Base-by-base conservation (phyloP, 306 rosid genomes). In the Quercus wislizeni region DNA sequence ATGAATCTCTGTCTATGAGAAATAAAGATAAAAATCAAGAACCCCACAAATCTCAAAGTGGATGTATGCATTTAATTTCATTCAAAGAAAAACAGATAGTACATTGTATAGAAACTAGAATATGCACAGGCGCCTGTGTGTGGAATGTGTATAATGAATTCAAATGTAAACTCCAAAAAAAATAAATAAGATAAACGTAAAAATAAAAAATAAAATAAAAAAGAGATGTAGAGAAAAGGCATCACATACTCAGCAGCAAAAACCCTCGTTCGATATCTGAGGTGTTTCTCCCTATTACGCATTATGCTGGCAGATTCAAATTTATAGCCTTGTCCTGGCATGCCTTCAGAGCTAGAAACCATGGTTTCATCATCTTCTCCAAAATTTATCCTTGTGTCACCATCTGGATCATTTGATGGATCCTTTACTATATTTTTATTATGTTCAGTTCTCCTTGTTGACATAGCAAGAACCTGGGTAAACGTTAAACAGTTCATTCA, bases 161-260 rank as follows among this genome's bases (percentile, higher is more conserved):
- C 33, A 83, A 83, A 74, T 49, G 41, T 63, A 80, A 76, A 76
- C 27, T 35, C 62, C 51, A 71, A 1, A 31, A n/a, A 64, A 51
- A 64, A 25, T 15, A 38, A 38, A 7, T 38, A 38, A 38, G 11
- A 8, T 2, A 38, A 38, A 38, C 10, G 2, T 5, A 6, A 38
- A 38, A 38, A 38, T 1, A 7, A 5, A 35, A 35, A 35, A 35
- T 1, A 7, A 35, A 35, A 35, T 1, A 6, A 7, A 7, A 38
- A 38, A 72, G 21, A 71, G 21, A 38, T 28, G 73, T 46, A 25
- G 7, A 49, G 69, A 20, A 33, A 43, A 74, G 55, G 41, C 67
- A 84, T 83, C 90, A 85, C 97, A 80, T 91, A 95, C 99, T 95
- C 98, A 27, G 99, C 99, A 57, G 98, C 98, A 87, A 95, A 95